Conservation (phyloP, 495 filamentous ascomycete species). For the Aspergillus biplanus region DNA sequence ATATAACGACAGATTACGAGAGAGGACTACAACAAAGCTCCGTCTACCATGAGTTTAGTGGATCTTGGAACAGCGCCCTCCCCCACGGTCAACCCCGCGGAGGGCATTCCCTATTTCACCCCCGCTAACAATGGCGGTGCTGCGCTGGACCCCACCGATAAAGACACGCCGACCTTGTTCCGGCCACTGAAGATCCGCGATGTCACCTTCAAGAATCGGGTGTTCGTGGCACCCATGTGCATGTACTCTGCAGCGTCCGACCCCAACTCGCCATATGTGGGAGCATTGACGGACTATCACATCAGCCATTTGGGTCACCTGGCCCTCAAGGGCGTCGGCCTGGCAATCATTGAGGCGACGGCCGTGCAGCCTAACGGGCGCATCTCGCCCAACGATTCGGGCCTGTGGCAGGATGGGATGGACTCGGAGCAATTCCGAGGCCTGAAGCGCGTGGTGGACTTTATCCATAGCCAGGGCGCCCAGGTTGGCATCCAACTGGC, state of each 20-base stretch:
- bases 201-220: constrained; percentile 73
- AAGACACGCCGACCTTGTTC: constrained; percentile 63
- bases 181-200: constrained; percentile 66
- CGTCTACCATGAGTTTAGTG: background rate
- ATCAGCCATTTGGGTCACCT: constrained; percentile 66
- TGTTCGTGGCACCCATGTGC: constrained; percentile 62
- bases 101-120: constrained; percentile 57
- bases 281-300: constrained; percentile 73
- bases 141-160: constrained; percentile 43
- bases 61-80: constrained; percentile 19
- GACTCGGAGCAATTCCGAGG: constrained; percentile 61
- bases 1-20: background rate
- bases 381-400: constrained; percentile 70
- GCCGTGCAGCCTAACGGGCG: constrained; percentile 68
- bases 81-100: constrained; percentile 24
- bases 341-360: constrained; percentile 72
- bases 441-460: constrained; percentile 64
- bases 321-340: constrained; percentile 62
- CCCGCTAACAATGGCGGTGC: constrained; percentile 61
- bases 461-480: constrained; percentile 62
- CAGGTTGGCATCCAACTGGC: constrained; percentile 73
- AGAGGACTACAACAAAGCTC: background rate
- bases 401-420: constrained; percentile 64
- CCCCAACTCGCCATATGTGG: constrained; percentile 46
- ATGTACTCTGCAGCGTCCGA: constrained; percentile 63